Base-by-base conservation (phyloP, 1,284 basidiomycete species). In the Malassezia psittaci region DNA sequence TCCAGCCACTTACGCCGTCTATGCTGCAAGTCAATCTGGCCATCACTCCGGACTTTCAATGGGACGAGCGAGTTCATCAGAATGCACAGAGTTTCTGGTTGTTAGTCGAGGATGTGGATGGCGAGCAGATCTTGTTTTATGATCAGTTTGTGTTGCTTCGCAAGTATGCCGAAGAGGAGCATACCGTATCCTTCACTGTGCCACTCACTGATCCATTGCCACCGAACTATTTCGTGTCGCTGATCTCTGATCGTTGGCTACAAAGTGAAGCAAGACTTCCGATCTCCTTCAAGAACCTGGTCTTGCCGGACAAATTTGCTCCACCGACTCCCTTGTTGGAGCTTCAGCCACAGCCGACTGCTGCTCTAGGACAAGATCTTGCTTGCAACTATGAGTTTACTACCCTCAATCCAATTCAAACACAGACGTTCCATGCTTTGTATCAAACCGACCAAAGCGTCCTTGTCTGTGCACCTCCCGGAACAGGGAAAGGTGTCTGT, bases 321-420 rank as follows among this genome's bases (percentile, higher is more conserved):
- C 81, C 83, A 21, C 88, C 90, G 2, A 98, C 91, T 0, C 83
- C 88, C 4, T 83, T 98, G 16, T 85, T 98, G 45, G 91, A 96
- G 62, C 82, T 98, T 9, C 93, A 98, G 75, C 79, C 87, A 1
- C 82, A 96, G 0, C 91, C 93, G 0, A 79, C 94, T 8, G 83
- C 87, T 0, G 90, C 90, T 1, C 79, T 99, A 3, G 88, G 93
- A 76, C 87, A 89, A 58, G 94, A 86, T 63, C 41, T 43, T 12
- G 88, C 96, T 73, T 79, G 79, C 5, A 82, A 96, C 41, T 98
- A 94, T 76, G 40, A 48, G 21, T 85, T 93, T 61, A 79, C 83
- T 59, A 83, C 81, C 0, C 96, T 96, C 81, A 98, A 98, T 82
- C 96, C 96, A 78, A 94, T 96, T 63, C 94, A 98, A 75, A 98